Percentiles rank a stretch among this genome's conserved stretches.
Conservation (phyloP, 2,329 filamentous ascomycete species). For the Paraphaeosphaeria sporulosa region DNA sequence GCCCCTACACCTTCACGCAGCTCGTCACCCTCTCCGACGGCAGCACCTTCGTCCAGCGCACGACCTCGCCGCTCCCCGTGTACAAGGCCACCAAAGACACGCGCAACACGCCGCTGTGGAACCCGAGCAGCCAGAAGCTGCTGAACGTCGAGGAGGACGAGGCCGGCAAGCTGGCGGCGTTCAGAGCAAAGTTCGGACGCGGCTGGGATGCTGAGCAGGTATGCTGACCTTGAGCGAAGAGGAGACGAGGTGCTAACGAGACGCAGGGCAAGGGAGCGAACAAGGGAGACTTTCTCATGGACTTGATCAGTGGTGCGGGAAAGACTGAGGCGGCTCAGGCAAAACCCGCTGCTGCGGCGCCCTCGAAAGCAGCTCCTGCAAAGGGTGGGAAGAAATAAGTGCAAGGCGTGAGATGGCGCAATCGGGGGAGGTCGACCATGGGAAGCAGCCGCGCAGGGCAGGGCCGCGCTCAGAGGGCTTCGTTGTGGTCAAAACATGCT, state of each 20-base stretch:
- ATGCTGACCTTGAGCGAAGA: not conserved
- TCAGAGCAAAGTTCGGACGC: slow-evolving; percentile 83
- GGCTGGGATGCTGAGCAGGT: slow-evolving; percentile 69
- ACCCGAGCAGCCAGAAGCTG: slow-evolving; percentile 81
- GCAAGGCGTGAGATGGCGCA: not conserved
- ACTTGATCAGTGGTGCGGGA: slow-evolving; percentile 31
- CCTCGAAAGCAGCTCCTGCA: slow-evolving; percentile 13
- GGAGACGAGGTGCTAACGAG: slow-evolving; percentile 10
- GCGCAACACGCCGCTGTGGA: slow-evolving; percentile 89
- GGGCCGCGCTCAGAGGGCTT: not conserved
- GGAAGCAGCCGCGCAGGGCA: not conserved
- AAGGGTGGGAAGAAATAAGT: slow-evolving; percentile 17
- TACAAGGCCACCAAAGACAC: slow-evolving; percentile 79
- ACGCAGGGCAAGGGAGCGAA: slow-evolving; percentile 16
- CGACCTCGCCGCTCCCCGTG: slow-evolving; percentile 72
- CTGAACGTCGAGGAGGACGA: slow-evolving; percentile 93
- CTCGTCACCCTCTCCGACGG: slow-evolving; percentile 92
- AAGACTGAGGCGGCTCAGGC: not conserved
- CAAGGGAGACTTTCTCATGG: slow-evolving; percentile 28
- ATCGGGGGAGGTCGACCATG: not conserved
- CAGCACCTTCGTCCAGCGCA: slow-evolving; percentile 80
- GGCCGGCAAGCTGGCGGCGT: slow-evolving; percentile 86
- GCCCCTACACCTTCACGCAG: slow-evolving; percentile 97
- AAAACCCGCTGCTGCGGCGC: slow-evolving; percentile 4
- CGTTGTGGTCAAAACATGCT: not conserved